These are phyloP conservation scores for Suillus variegatus DNA, from an alignment of 768 basidiomycete species.

Conservation along the genomic window DNA sequence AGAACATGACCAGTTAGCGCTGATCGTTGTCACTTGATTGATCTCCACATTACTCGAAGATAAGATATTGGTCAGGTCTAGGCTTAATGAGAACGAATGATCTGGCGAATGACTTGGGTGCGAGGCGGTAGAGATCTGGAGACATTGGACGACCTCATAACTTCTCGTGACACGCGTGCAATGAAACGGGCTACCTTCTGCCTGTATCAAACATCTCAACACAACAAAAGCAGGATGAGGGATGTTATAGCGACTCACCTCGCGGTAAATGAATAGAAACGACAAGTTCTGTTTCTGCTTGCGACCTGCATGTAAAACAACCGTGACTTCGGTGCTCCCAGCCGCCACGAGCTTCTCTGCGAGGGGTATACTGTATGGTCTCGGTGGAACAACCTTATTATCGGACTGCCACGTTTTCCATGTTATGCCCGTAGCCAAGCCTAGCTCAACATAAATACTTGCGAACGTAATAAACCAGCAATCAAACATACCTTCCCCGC, in stretches of 20 bases:
- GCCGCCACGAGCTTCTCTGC: constrained; percentile 43
- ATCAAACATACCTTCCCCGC: constrained; percentile 19
- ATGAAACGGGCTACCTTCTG: constrained; percentile 51
- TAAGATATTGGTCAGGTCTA: constrained; percentile 58
- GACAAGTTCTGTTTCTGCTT: constrained; percentile 53
- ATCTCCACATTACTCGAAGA: constrained; percentile 45
- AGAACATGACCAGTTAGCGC: constrained; percentile 66
- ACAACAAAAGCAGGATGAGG: background rate
- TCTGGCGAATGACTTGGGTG: constrained; percentile 52
- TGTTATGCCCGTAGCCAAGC: constrained; percentile 14
- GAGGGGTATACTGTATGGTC: constrained; percentile 50
- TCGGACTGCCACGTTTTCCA: constrained; percentile 44
- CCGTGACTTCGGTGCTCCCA: constrained; percentile 48
- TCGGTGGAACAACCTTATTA: constrained; percentile 53
- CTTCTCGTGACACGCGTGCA: constrained; percentile 53
- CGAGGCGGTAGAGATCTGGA: constrained; percentile 53
- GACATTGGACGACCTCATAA: constrained; percentile 61
- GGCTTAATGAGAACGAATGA: constrained; percentile 50
- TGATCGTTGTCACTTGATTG: constrained; percentile 62
- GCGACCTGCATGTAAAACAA: constrained; percentile 54
- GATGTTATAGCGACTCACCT: constrained; percentile 37
- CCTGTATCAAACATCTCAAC: constrained; percentile 35
- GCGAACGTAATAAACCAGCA: background rate
- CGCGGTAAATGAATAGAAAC: constrained; percentile 68
- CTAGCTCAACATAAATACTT: constrained; percentile 10